Evolutionary conservation across 768 basidiomycete genomes (phyloP).

Genomic region (Boletus patriciae): DNA sequence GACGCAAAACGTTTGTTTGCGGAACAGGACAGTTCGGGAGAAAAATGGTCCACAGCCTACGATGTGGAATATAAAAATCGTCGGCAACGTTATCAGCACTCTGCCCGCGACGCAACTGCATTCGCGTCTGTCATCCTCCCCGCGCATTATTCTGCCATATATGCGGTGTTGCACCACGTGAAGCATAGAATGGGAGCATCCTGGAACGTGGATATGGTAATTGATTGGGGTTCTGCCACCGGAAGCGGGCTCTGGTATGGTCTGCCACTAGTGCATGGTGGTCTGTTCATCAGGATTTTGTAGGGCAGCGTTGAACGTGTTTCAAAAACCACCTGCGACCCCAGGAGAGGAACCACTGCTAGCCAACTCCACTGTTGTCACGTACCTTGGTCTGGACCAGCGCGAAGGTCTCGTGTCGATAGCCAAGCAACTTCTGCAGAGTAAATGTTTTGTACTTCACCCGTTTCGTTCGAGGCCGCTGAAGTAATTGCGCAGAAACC

Average conservation of each 20-base stretch:
- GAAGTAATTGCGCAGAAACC: constrained; percentile 41
- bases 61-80: constrained; percentile 60
- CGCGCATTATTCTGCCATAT: constrained; percentile 79
- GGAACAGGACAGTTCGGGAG: constrained; percentile 31
- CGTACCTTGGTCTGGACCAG: constrained; percentile 77
- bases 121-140: constrained; percentile 87
- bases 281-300: constrained; percentile 12
- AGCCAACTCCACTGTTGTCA: constrained; percentile 50
- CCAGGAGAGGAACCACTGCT: constrained; percentile 38
- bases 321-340: constrained; percentile 43
- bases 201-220: constrained; percentile 59
- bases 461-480: constrained; percentile 6
- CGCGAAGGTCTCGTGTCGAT: constrained; percentile 68
- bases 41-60: constrained; percentile 57
- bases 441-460: constrained; percentile 37
- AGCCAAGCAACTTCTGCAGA: constrained; percentile 59
- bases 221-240: constrained; percentile 85
- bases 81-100: constrained; percentile 57
- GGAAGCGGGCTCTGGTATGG: constrained; percentile 82
- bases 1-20: constrained; percentile 74
- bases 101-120: constrained; percentile 73
- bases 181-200: constrained; percentile 60
- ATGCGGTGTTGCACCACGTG: constrained; percentile 67
- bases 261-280: not conserved
- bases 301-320: constrained; percentile 69